Evolutionary conservation across 768 basidiomycete species (phyloP).

Genomic region (Mycena sanguinolenta): DNA sequence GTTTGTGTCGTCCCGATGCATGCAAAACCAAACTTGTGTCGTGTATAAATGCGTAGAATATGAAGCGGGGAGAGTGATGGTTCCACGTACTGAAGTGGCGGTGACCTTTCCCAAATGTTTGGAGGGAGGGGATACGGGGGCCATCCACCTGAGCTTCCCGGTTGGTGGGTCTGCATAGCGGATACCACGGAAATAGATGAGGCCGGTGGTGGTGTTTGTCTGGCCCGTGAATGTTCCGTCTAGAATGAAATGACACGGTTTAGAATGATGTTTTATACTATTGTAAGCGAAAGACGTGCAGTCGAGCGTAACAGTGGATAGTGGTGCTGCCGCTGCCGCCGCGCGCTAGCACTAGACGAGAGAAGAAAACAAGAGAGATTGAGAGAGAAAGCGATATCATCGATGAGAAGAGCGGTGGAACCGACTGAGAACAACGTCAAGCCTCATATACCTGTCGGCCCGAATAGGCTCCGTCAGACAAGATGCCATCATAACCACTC

Average conservation of each 20-base stretch:
- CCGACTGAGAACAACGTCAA: background rate
- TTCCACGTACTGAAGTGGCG: constrained; percentile 47
- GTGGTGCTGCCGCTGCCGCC: constrained; percentile 10
- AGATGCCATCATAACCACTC: background rate
- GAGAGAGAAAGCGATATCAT: background rate
- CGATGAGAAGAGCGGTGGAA: background rate
- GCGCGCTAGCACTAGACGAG: background rate
- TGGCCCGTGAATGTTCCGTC: constrained; percentile 56
- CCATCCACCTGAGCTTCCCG: constrained; percentile 55
- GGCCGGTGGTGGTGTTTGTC: constrained; percentile 45
- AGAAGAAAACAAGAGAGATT: background rate
- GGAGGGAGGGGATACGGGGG: constrained; percentile 54
- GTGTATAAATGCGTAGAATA: background rate
- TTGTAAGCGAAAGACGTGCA: constrained; percentile 34
- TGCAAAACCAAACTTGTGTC: constrained; percentile 47
- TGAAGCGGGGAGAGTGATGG: background rate
- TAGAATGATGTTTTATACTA: background rate
- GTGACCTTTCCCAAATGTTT: constrained; percentile 50
- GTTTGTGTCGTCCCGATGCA: constrained; percentile 52
- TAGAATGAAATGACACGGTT: constrained; percentile 27
- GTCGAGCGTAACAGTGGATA: constrained; percentile 40
- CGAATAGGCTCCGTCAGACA: background rate
- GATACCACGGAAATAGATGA: constrained; percentile 56
- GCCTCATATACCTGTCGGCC: constrained; percentile 1
- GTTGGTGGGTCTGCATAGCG: constrained; percentile 59